Base-by-base conservation (phyloP, 1,284 basidiomycete genomes). In the Cryptococcus neoformans region DNA sequence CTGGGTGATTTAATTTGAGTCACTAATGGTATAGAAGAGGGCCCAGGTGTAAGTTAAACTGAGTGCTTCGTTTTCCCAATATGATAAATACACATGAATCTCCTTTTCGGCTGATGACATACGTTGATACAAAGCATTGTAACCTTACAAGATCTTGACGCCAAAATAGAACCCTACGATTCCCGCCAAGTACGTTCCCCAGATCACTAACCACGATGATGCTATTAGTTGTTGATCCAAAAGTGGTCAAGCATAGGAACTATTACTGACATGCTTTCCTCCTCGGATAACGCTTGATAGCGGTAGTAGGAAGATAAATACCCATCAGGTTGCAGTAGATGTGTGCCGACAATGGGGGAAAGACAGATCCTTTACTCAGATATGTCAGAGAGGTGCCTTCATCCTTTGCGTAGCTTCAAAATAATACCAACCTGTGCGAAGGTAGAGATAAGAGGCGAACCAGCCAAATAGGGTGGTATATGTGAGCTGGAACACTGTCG, bases 291-390 rank as follows among this genome's bases (percentile, higher is more conserved):
- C 70, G 54, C 2, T 53, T 44, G 5, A 71, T 54, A 9, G 76
- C 72, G 1, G 58, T 60, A 4, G 49, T 54, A 5, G 76, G 76
- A 14, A 71, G 60, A 41, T 76, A 76, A 14, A 79, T 72, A 1
- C 94, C 94, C 91, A 97, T 94, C 48, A 89, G 72, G 72, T 99
- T 99, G 80, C 95, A 98, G 69, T 93, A 92, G 3, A 89, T 79
- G 75, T 99, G 95, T 0, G 90, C 84, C 36, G 83, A 75, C 53
- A 92, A 80, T 0, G 90, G 81, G 0, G 83, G 80, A 37, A 79
- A 42, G 41, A 81, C 63, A 1, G 74, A 75, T 8, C 73, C 78
- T 21, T 21, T 21, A 21, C 21, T 21, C 21, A 21, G 21, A 21
- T 69, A 68, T 5, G 6, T 21, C 12, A 44, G n/a, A 38, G 6